phyloP scores from a whole-genome alignment of 768 basidiomycete species.

The Amanita pallidorosea region DNA sequence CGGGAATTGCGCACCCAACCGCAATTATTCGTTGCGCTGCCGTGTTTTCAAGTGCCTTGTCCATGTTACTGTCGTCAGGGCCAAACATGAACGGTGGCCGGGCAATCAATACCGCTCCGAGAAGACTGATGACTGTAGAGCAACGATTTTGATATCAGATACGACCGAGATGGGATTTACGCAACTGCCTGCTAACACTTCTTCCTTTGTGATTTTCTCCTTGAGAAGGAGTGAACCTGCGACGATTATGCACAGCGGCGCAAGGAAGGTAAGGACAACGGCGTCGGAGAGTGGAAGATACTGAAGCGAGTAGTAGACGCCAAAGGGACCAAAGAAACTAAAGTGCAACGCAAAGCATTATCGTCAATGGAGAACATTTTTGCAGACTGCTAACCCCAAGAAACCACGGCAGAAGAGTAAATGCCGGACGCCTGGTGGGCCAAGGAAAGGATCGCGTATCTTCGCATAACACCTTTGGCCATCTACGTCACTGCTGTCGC shows the following conservation, averaged over 20 bases:
- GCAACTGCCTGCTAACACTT: conserved; percentile 38
- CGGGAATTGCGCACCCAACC: conserved; percentile 32
- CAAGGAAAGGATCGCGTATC: conserved; percentile 37
- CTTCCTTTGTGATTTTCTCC: conserved; percentile 44
- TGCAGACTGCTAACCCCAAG: conserved; percentile 48
- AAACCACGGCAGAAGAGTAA: conserved; percentile 25
- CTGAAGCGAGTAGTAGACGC: conserved; percentile 60
- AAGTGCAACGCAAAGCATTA: too few relatives aligned
- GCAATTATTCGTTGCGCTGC: conserved; percentile 39
- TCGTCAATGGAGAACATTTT: background rate
- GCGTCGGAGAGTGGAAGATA: conserved; percentile 75
- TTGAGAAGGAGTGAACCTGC: conserved; percentile 31
- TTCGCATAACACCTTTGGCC: conserved; percentile 25
- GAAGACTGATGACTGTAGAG: conserved; percentile 47
- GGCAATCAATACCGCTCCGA: conserved; percentile 76
- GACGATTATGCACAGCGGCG: conserved; percentile 54
- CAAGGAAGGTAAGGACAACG: conserved; percentile 64
- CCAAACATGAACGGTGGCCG: conserved; percentile 71
- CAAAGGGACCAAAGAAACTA: conserved; percentile 67
- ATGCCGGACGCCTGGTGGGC: conserved; percentile 41
- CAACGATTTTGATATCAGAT: background rate
- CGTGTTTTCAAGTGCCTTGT: background rate
- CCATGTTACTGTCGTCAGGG: background rate
- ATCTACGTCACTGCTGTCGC: background rate
- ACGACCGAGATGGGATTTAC: background rate